Conservation (phyloP, 1,139 yeast genomes). For the Suzukiozyma palmioleophila region DNA sequence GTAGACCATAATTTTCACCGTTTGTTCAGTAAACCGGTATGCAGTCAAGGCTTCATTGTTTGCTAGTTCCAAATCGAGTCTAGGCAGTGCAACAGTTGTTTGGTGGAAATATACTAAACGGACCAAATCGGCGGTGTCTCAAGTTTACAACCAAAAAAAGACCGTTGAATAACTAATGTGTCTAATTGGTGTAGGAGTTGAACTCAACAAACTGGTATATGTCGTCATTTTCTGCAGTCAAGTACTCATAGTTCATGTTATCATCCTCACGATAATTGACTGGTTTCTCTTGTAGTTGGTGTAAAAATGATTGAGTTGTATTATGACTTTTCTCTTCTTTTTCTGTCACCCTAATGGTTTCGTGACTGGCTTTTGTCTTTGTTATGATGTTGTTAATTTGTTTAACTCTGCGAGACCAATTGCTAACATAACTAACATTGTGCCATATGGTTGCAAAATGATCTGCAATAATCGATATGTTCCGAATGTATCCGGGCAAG, state of each 20-base stretch:
- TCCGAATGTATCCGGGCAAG: slow-evolving; percentile 61
- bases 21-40: no score
- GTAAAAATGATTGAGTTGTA: slow-evolving; percentile 26
- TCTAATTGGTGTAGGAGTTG: neutral
- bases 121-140: no score
- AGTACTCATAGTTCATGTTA: slow-evolving; percentile 11
- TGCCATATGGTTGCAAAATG: slow-evolving; percentile 79
- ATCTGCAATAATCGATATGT: slow-evolving; percentile 60
- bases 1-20: no score
- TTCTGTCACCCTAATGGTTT: slow-evolving; percentile 21
- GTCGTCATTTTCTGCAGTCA: slow-evolving; percentile 7
- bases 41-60: no score
- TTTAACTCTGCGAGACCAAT: slow-evolving; percentile 64
- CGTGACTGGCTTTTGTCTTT: slow-evolving; percentile 32
- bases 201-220: slow-evolving; percentile 2
- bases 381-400: slow-evolving; percentile 51
- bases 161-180: no score
- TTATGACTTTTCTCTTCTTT: slow-evolving; percentile 11
- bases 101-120: no score
- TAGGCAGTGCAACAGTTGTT: no score
- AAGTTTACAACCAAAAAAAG: no score
- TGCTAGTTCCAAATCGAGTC: no score
- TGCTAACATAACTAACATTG: slow-evolving; percentile 44
- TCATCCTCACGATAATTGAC: slow-evolving; percentile 6
- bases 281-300: slow-evolving; percentile 22